Conservation (phyloP, 768 basidiomycete species). For the Kwoniella mangroviensis region DNA sequence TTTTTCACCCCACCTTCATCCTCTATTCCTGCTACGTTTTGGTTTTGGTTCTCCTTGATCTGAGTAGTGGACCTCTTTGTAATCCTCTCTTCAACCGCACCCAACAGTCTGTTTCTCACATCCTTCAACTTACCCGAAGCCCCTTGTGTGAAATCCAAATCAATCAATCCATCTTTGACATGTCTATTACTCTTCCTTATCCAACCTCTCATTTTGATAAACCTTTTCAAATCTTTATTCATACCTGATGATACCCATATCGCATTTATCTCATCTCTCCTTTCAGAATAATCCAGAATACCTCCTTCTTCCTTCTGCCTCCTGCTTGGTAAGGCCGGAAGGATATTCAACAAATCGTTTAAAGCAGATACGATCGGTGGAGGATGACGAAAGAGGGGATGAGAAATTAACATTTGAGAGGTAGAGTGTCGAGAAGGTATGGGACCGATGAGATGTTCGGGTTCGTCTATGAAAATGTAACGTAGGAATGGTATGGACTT, state of each 20-base stretch:
- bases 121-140: conserved; percentile 14
- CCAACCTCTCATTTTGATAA: conserved; percentile 25
- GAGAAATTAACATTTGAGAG: conserved; percentile 3
- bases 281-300: conserved; percentile 8
- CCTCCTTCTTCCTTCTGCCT: not conserved
- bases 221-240: conserved; percentile 17
- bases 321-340: not conserved
- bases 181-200: conserved; percentile 1
- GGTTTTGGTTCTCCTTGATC: not conserved
- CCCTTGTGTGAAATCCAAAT: conserved; percentile 24
- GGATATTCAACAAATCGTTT: conserved; percentile 21
- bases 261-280: conserved; percentile 17
- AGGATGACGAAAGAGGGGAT: conserved; percentile 22
- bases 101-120: conserved; percentile 8
- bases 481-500: not conserved
- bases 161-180: conserved; percentile 3
- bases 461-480: conserved; percentile 28
- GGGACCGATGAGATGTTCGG: conserved; percentile 19
- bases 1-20: not conserved
- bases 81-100: conserved; percentile 1
- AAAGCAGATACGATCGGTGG: conserved; percentile 21
- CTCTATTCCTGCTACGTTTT: not conserved
- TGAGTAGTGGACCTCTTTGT: too few species aligned
- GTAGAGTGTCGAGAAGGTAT: conserved; percentile 20
- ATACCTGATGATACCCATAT: conserved; percentile 29